Evolutionary conservation across 164 flowering plant species (phyloP).

Genomic region (Vitis rotundifolia): DNA sequence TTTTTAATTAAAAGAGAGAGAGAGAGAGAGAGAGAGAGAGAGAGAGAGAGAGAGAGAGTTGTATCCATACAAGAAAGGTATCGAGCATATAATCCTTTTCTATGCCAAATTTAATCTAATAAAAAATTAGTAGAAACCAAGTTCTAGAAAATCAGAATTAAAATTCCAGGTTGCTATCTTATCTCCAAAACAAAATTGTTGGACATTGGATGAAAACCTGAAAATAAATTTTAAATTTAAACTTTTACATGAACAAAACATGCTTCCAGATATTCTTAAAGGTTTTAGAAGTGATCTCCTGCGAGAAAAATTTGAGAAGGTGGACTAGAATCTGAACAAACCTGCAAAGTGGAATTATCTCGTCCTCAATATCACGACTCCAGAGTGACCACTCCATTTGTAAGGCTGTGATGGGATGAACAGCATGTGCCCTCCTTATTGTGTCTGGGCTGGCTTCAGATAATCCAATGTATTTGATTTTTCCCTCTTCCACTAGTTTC

Average conservation of each 20-base stretch:
- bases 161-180: background rate
- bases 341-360: conserved; percentile 44
- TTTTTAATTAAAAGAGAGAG: too few species aligned
- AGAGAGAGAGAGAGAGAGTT: too few species aligned
- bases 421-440: conserved; percentile 38
- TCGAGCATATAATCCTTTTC: background rate
- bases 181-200: too few species aligned
- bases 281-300: too few species aligned
- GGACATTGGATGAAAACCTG: too few species aligned
- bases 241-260: too few species aligned
- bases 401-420: conserved; percentile 37
- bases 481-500: conserved; percentile 42
- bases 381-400: conserved; percentile 48
- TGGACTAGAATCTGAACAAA: conserved; percentile 6
- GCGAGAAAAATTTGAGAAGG: too few species aligned
- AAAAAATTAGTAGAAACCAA: background rate
- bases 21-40: too few species aligned
- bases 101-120: background rate
- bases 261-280: too few species aligned
- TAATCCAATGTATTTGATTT: conserved; percentile 34
- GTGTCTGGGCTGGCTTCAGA: conserved; percentile 40
- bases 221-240: too few species aligned
- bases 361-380: conserved; percentile 40
- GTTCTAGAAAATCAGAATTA: background rate
- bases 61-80: background rate